Evolutionary conservation across 495 filamentous ascomycete genomes (phyloP), one percentile per base, ranked within the genome.

Genomic region (Aspergillus incahuasiensis): DNA sequence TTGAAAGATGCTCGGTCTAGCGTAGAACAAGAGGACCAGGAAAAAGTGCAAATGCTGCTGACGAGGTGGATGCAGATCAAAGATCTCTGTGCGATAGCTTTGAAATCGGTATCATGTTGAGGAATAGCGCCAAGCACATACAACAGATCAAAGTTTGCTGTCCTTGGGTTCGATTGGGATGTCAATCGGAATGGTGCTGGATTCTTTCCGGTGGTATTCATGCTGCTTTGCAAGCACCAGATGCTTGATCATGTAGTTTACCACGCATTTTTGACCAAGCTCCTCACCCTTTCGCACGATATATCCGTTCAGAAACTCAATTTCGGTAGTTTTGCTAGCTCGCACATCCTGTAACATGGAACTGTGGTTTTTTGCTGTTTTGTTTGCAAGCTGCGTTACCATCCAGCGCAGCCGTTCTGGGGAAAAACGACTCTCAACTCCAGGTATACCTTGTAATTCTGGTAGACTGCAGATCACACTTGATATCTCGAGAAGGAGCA

Each of bases 271-370:
- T 6, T 91, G 65, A 12, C 86, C 85, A 39, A 88, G 58, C 68
- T 90, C 84, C 63, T 85, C 77, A 22, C 84, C 91, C 22, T 82
- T 79, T 51, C 72, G 73, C 40, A 94, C 81, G 28, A 96, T 78
- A 70, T 86, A 96, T 15, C 91, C 92, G 71, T 94, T 96, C 59
- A 95, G 81, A 61, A 87, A 92, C 18, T 86, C 82, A 52, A 96
- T 83, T 68, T 95, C 91, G 2, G 90, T 95, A 48, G 68, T 60
- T 63, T 77, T 80, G 3, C 84, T 77, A 2, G 68, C 68, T 30
- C 72, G 66, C 18, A 92, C 77, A 68, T 96, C 91, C 63, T 91
- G 87, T 20, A 89, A 66, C 91, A 96, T 96, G 3, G 83, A 86
- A 63, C 86, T 91, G 35, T 77, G 79, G 64, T 95, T 92, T 34